Conservation (phyloP, 2,329 filamentous ascomycete species). For the Beauveria australis region DNA sequence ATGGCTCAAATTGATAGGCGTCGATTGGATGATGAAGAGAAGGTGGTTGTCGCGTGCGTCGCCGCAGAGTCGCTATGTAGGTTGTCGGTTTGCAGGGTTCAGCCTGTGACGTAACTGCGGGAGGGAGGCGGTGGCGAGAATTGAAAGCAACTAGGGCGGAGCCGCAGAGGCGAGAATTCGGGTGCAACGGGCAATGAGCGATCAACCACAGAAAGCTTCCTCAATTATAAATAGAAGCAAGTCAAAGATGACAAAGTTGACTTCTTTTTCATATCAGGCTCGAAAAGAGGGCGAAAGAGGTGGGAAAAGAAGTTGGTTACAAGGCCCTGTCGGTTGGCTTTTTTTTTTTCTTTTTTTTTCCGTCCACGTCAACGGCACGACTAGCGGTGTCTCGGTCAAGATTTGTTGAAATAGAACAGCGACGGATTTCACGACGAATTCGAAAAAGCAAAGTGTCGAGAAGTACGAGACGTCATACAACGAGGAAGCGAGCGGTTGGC, state of each 20-base stretch:
- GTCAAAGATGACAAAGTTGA: background rate
- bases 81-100: constrained; percentile 7
- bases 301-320: background rate
- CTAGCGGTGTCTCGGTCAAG: background rate
- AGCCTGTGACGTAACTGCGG: constrained; percentile 8
- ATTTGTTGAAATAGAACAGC: background rate
- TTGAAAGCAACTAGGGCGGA: background rate
- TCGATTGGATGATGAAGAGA: background rate
- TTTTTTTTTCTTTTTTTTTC: background rate
- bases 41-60: background rate
- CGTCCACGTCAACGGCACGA: background rate
- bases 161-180: background rate
- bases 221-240: background rate
- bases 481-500: background rate
- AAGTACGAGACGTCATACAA: background rate
- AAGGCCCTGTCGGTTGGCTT: background rate
- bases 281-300: background rate
- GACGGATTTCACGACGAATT: background rate
- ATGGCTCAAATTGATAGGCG: background rate
- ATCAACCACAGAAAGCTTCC: background rate
- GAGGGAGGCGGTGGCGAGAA: constrained; percentile 10
- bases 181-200: background rate
- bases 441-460: background rate
- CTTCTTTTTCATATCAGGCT: background rate
- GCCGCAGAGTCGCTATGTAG: background rate